Base-by-base conservation (phyloP, 2,329 filamentous ascomycete species). In the Verruconis gallopava region DNA sequence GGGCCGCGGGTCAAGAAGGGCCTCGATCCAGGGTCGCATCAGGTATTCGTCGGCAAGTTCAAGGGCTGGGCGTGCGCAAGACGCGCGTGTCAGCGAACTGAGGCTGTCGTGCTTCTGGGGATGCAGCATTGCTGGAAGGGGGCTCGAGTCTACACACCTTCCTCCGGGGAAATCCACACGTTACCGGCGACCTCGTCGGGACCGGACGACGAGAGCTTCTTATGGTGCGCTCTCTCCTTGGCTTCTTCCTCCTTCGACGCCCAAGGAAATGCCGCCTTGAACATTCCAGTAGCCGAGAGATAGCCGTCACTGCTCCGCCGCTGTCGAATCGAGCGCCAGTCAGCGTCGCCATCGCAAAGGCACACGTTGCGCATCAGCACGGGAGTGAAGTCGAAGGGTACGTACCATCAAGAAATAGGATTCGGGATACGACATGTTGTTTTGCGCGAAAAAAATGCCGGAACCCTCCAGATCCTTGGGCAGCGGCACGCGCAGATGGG, bases 181-280 rank as follows among this genome's bases (percentile, higher is more conserved):
- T 95, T 98, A 36, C 91, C 91, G 19, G 91, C 91, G 21, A 91
- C 86, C 68, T 96, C 91, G 57, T 96, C 88, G 44, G 72, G 72
- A 52, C 86, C 93, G 6, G 88, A 93, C 21, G 81, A 81, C 22
- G 75, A 64, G 20, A 91, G 77, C 4, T 73, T 75, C 67, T 94
- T 95, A 63, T 98, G 79, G 63, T 85, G 88, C 53, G 73, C 77
- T 57, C 84, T 80, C 66, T 93, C 84, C 2, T 66, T 64, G 52
- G 84, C 76, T 56, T 91, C 84, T 50, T 91, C 82, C 21, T 71
- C 65, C 15, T 71, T 66, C 47, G 80, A 75, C 34, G 84, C 80
- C 62, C 81, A 86, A 5, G 84, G 84, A 55, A 88, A 93, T 2
- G 82, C 82, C 22, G 83, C 85, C 66, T 91, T 91, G 72, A 89